Conservation (phyloP, 306 rosid species). For the Glycine tomentella region DNA sequence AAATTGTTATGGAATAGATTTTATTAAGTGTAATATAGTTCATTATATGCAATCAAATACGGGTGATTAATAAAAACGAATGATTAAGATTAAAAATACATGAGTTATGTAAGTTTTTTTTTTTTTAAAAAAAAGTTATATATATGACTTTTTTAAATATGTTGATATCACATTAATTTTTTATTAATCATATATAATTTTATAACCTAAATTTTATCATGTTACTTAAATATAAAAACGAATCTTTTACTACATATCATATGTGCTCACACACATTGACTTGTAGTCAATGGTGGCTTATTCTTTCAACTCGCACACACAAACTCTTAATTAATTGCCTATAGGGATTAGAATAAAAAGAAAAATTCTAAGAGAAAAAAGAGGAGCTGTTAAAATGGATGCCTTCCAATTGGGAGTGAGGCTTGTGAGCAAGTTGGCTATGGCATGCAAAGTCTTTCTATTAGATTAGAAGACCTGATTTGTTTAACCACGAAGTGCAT, state of each 20-base stretch:
- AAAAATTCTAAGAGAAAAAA: not conserved
- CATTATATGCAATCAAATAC: too few relatives aligned
- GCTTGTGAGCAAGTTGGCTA: constrained; percentile 10
- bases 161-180: too few relatives aligned
- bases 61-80: too few relatives aligned
- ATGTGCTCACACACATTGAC: not conserved
- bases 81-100: too few relatives aligned
- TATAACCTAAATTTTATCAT: too few relatives aligned
- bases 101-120: not conserved
- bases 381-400: not conserved
- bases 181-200: too few relatives aligned
- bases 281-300: not conserved
- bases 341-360: not conserved
- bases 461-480: not conserved
- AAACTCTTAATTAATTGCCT: not conserved
- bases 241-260: too few relatives aligned
- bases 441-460: not conserved
- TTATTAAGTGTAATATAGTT: too few relatives aligned
- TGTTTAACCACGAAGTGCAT: not conserved
- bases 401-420: not conserved
- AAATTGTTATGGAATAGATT: too few relatives aligned
- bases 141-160: too few relatives aligned
- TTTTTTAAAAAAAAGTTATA: too few relatives aligned
- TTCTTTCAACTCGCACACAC: not conserved
- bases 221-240: too few relatives aligned